phyloP scores from a whole-genome alignment of 768 basidiomycete genomes.

The Hirschioporus abietinus region DNA sequence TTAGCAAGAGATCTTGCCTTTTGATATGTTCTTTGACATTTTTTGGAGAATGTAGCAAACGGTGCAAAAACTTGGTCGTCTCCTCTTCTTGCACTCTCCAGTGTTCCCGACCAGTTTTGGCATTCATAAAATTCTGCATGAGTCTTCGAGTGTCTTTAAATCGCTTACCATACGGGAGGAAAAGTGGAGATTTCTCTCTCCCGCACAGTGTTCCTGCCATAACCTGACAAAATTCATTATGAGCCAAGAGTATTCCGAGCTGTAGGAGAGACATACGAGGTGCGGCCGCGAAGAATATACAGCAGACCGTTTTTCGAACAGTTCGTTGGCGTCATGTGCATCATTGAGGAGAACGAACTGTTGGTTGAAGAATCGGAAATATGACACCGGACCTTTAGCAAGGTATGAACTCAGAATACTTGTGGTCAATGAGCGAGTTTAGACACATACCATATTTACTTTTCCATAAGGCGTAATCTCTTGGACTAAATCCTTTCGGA shows the following conservation, averaged over 20 bases:
- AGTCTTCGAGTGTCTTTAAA: not conserved
- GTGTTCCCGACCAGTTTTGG: not conserved
- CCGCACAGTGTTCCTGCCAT: not conserved
- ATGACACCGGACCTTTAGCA: conserved; percentile 9
- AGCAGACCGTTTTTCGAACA: conserved; percentile 17
- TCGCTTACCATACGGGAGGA: not conserved
- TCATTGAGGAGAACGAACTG: conserved; percentile 13
- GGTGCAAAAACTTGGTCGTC: conserved; percentile 8
- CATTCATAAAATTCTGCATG: not conserved
- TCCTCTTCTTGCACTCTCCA: conserved; percentile 5
- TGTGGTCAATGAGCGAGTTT: not conserved
- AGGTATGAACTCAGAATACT: not conserved
- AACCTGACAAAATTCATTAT: not conserved
- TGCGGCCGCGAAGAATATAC: conserved; percentile 11
- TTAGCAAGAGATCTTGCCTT: conserved; percentile 1
- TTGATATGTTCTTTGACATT: conserved; percentile 6
- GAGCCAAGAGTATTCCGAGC: too few relatives aligned
- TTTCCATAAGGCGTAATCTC: conserved; percentile 7
- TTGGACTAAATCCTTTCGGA: not conserved
- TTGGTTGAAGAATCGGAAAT: conserved; percentile 11
- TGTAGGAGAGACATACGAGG: not conserved
- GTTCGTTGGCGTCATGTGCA: conserved; percentile 12
- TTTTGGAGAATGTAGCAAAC: conserved; percentile 8
- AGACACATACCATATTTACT: conserved; percentile 11
- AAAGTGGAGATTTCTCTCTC: not conserved